A percentile compares a stretch with the other conserved stretches of the same genome.
Conservation (phyloP, 495 filamentous ascomycete genomes). For the Neurospora sp. region DNA sequence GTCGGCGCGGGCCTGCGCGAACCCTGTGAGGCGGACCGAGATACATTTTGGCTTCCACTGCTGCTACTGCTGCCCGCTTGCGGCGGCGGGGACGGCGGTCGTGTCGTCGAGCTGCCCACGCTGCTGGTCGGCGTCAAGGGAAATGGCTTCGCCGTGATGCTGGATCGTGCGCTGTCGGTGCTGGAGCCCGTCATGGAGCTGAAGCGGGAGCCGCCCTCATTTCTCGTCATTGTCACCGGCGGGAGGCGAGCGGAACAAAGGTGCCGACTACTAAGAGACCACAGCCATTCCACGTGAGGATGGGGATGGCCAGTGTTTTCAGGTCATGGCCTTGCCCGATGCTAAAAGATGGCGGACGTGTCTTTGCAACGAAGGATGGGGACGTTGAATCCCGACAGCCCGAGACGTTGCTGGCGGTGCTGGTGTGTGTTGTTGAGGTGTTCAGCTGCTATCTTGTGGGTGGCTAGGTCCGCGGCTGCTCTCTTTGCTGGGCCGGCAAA, state of each 20-base stretch:
- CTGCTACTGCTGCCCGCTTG: constrained; percentile 9
- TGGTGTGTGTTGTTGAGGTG: not conserved
- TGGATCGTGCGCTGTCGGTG: constrained; percentile 48
- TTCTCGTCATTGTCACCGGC: constrained; percentile 46
- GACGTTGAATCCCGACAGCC: not conserved
- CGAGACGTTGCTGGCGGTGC: not conserved
- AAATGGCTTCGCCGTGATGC: constrained; percentile 44
- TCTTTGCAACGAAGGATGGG: not conserved
- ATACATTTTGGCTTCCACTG: constrained; percentile 10
- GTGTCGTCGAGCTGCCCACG: constrained; percentile 27
- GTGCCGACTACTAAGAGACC: constrained; percentile 8
- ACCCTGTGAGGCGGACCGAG: constrained; percentile 22
- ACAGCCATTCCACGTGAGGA: constrained; percentile 18
- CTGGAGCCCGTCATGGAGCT: constrained; percentile 54
- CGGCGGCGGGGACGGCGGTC: constrained; percentile 32
- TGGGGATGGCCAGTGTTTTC: constrained; percentile 2
- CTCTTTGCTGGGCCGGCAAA: not conserved
- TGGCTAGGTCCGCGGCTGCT: not conserved
- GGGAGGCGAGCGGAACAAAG: constrained; percentile 16
- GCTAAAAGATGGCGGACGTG: not conserved
- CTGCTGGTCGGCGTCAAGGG: constrained; percentile 31
- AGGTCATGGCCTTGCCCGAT: constrained; percentile 18
- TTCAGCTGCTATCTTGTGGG: not conserved
- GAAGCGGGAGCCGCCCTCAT: constrained; percentile 45
- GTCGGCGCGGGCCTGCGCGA: constrained; percentile 40